These are phyloP conservation scores for Annona squamosa DNA, from an alignment of 164 flowering plant species.

Conservation along the genomic window DNA sequence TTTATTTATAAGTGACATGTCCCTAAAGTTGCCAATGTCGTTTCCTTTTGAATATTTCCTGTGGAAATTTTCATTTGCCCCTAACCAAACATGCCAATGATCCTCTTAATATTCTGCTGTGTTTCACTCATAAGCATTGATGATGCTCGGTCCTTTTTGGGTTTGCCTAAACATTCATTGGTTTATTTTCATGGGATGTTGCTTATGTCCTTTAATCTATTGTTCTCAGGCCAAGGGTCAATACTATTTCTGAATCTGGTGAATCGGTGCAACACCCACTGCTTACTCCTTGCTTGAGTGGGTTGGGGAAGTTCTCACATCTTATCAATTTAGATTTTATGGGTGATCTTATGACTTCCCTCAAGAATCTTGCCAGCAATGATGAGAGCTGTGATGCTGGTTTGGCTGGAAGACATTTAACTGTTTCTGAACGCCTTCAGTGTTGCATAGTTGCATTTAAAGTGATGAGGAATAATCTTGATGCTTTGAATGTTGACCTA, in stretches of 20 bases:
- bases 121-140: no score
- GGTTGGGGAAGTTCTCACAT: constrained; percentile 84
- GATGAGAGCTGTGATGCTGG: constrained; percentile 19
- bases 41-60: no score
- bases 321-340: constrained; percentile 82
- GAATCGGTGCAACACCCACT: constrained; percentile 50
- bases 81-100: no score
- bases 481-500: constrained; percentile 85
- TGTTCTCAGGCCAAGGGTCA: constrained; percentile 18
- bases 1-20: no score
- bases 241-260: constrained; percentile 15
- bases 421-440: constrained; percentile 75
- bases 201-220: neutral
- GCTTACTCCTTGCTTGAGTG: constrained; percentile 78
- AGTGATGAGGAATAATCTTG: constrained; percentile 88
- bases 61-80: no score
- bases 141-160: no score
- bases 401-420: constrained; percentile 35
- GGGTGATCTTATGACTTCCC: constrained; percentile 78
- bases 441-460: constrained; percentile 96
- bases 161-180: no score
- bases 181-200: no score
- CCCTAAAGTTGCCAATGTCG: no score
- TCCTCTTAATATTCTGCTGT: no score
- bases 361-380: constrained; percentile 69